These are phyloP conservation scores for Cryphonectria naterciae DNA, from an alignment of 2,329 filamentous ascomycete genomes.

Conservation along the genomic window DNA sequence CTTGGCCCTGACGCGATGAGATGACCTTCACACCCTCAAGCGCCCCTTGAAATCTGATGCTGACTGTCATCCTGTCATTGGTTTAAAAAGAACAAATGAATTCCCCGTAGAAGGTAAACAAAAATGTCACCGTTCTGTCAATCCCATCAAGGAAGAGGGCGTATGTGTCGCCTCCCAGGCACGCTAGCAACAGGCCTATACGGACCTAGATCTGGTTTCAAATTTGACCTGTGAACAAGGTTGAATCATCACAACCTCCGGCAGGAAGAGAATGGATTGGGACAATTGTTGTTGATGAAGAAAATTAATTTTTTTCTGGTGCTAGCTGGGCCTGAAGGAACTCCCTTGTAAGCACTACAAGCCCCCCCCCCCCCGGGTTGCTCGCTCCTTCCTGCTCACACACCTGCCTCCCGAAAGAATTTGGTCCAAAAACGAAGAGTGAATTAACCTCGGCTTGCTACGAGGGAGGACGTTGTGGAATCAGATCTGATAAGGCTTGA, in stretches of 20 bases:
- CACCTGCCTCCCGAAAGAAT: neutral
- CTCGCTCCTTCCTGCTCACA: too few relatives aligned
- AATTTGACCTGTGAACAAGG: too few relatives aligned
- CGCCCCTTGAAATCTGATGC: neutral
- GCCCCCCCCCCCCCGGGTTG: too few relatives aligned
- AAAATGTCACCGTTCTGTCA: neutral
- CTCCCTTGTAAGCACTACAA: too few relatives aligned
- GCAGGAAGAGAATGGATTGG: too few relatives aligned
- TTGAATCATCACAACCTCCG: too few relatives aligned
- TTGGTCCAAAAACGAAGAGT: neutral
- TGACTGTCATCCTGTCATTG: neutral
- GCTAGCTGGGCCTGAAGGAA: too few relatives aligned
- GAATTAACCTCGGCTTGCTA: neutral
- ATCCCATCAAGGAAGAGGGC: neutral
- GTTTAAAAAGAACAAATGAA: neutral
- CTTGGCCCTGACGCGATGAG: neutral
- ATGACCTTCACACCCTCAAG: slow-evolving; percentile 6
- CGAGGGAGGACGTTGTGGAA: neutral
- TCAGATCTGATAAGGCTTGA: neutral
- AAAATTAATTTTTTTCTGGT: too few relatives aligned
- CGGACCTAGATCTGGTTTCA: neutral
- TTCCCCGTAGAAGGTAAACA: neutral
- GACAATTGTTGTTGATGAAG: too few relatives aligned
- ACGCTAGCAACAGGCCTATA: neutral
- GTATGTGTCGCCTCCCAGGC: neutral